Base-by-base conservation (phyloP, 129 eudicot species). In the Arctium lappa region DNA sequence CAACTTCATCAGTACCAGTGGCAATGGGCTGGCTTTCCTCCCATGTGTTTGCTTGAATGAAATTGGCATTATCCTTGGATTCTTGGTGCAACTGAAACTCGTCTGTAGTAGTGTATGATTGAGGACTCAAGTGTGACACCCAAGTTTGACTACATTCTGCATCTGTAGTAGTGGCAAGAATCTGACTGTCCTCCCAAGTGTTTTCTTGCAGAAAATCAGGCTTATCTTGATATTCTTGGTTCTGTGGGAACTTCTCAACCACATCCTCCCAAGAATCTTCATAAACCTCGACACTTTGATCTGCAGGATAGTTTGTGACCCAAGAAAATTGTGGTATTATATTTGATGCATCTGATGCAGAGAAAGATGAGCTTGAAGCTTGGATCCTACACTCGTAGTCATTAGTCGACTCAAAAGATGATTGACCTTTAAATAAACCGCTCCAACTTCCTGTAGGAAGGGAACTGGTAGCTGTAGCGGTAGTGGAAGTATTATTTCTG, bases 381-480 rank as follows among this genome's bases (percentile, higher is more conserved):
- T 85, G 75, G 37, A 50, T 70, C 60, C 50, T 29, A 50, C 33
- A 33, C 29, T 33, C 69, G 16, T 69, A 71, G 7, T 85, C 50
- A 69, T n/a, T 29, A 4, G 3, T 74, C 56, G 73, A 29, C 48
- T 72, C 79, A 53, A 53, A 76, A 76, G 53, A 74, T 42, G 87
- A 27, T 33, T 89, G 71, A 50, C 71, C 50, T 83, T 80, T 83
- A 16, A 91, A 94, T 69, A 94, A 62, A 2, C 87, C 78, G 30
- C 88, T 87, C 98, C 97, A 91, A 16, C n/a, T 73, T 39, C 50
- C 29, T 31, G 66, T 39, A 40, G 74, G 48, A 12, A 62, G 22
- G 44, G 85, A 74, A 40, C 75, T 81, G 65, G 75, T 62, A 81
- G 34, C 29, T 74, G 44, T n/a, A 50, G 36, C 0, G 22, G 22